Evolutionary conservation across 73 alveolate species (phyloP), one percentile per base, ranked within the genome.

Genomic region (Blepharisma stoltei): DNA sequence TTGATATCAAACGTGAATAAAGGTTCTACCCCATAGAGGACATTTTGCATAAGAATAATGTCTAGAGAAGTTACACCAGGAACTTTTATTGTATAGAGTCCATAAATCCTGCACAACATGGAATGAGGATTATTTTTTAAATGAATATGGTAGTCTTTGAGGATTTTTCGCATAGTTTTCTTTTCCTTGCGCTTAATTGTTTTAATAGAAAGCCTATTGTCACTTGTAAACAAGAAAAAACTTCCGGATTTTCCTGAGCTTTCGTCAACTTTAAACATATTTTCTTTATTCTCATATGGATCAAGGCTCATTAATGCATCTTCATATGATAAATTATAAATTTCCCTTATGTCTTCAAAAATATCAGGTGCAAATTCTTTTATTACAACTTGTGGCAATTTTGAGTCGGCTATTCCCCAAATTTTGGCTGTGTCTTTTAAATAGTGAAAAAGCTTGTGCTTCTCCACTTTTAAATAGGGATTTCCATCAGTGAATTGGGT

Each of bases 191-290:
- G 70, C 23, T 82, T 60, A 32, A 92, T 89, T 27, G 97, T 92
- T 80, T 92, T 92, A 23, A 92, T 54, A 82, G 90, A 82, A 55
- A 83, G 89, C 80, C 82, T 85, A 14, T 89, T 85, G 77, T 92
- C 97, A 71, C 85, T 86, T 9, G 97, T 86, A 80, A 88, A 92
- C 71, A 88, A 92, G 82, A 92, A 92, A 46, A 92, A 77, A 76
- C 93, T 82, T 1, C 97, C 97, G 6, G 94, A 85, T 48, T 89
- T 89, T 49, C 97, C 97, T 9, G 92, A 78, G 55, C 93, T 87
- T 46, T 48, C 71, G 25, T 60, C 38, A 49, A 86, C 84, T 23
- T 67, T 67, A 8, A 83, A 41, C 81, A 81, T 81, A 18, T 76
- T 66, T 21, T 53, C 38, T 38, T 78, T 81, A 65, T 86, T 86